Evolutionary conservation across 768 basidiomycete genomes (phyloP), one percentile per base, ranked within the genome.

Genomic region (Tylopilus plumbeoviolaceoides): DNA sequence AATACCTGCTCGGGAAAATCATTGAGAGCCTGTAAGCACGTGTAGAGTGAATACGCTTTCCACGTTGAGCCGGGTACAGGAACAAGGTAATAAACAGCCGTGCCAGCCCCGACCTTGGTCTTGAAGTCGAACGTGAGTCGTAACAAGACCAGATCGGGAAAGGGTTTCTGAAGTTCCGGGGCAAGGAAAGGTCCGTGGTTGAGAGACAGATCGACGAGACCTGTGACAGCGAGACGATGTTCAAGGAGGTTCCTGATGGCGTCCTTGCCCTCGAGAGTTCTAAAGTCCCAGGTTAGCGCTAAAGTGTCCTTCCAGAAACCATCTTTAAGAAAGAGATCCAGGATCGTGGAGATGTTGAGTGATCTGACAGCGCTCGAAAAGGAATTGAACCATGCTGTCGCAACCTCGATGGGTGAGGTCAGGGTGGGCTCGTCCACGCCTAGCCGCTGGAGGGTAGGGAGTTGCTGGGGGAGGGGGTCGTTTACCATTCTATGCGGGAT

Each of bases 41-140:
- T 88, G 59, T 78, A 83, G 10, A 86, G 58, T 4, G 71, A 72
- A 57, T 82, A 77, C 0, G 82, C 83, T 62, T 79, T 82, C 87
- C 87, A 88, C 7, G 48, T 59, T 14, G 66, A 63, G 30, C 56
- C 59, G 2, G 72, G 71, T 4, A 63, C 56, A 0, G 80, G 84
- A 0, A 82, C 73, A 4, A 87, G 73, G 31, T 82, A 73, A 15
- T 75, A 74, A 12, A 86, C 70, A 1, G 77, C 85, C 0, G 76
- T 75, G 11, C 76, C 80, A 15, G 74, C 62, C 0, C 83, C 86
- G 1, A 75, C 63, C 7, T 70, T 63, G 39, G 73, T 73, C 1
- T 75, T 78, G 56, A 87, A 88, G 7, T 69, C 74, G 61, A 88
- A 84, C 45, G 77, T 60, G 27, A 76, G 64, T 36, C 77, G 75